Percentiles rank a stretch among this genome's conserved stretches.
These are phyloP conservation scores for Cladosporium cucumerinum DNA, from an alignment of 2,329 filamentous ascomycete species.

Conservation along the genomic window DNA sequence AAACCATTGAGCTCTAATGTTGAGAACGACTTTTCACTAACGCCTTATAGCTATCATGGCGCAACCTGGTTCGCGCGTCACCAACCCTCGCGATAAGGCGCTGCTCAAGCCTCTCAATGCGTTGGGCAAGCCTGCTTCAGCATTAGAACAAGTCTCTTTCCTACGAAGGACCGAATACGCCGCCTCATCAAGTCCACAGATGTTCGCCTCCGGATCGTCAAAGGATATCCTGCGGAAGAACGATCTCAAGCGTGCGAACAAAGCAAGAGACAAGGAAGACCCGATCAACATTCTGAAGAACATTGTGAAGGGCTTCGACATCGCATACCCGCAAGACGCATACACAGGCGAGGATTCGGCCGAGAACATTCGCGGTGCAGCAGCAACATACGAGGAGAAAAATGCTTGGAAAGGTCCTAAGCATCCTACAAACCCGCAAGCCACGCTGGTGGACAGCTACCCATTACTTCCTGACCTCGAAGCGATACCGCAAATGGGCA, in stretches of 20 bases:
- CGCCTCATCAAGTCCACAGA: slow-evolving; percentile 50
- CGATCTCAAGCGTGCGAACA: slow-evolving; percentile 36
- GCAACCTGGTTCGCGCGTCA: slow-evolving; percentile 63
- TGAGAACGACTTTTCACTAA: slow-evolving; percentile 16
- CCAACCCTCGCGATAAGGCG: slow-evolving; percentile 79
- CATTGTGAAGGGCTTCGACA: slow-evolving; percentile 62
- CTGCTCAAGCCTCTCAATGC: slow-evolving; percentile 80
- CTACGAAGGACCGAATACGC: slow-evolving; percentile 96
- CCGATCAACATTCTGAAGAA: slow-evolving; percentile 59
- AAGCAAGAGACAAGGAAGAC: slow-evolving; percentile 50
- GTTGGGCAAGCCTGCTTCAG: slow-evolving; percentile 76
- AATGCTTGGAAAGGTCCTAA: slow-evolving; percentile 59
- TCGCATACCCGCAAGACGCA: slow-evolving; percentile 61
- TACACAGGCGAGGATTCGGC: slow-evolving; percentile 64
- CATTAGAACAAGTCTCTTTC: slow-evolving; percentile 81
- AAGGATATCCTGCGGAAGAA: slow-evolving; percentile 48
- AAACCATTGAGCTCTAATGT: slow-evolving; percentile 30
- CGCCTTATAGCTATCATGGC: slow-evolving; percentile 52
- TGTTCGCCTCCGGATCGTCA: slow-evolving; percentile 53
- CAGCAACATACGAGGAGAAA: slow-evolving; percentile 52
- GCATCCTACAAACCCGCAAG: slow-evolving; percentile 56
- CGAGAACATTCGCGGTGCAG: slow-evolving; percentile 52
- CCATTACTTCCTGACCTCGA: slow-evolving; percentile 60
- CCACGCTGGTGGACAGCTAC: slow-evolving; percentile 58
- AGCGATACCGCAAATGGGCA: slow-evolving; percentile 56